These are phyloP conservation scores for Hyphodiscus sp. DNA, from an alignment of 2,329 filamentous ascomycete species.

Conservation along the genomic window DNA sequence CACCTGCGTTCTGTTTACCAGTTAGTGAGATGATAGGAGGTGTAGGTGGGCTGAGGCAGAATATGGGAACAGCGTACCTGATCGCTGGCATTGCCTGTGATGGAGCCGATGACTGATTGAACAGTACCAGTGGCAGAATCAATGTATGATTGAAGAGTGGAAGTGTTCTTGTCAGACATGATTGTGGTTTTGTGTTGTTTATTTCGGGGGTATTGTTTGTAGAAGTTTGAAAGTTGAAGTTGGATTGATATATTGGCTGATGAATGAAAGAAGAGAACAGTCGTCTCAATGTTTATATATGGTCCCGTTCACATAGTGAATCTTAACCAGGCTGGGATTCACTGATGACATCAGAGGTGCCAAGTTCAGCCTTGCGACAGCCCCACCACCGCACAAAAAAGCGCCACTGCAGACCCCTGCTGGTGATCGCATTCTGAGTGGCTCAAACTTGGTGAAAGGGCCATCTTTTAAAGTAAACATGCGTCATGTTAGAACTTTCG, in stretches of 20 bases:
- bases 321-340: neutral
- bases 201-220: slow-evolving; percentile 1
- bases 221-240: slow-evolving; percentile 3
- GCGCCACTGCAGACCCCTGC: neutral
- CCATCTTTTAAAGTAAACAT: neutral
- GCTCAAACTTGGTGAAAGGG: too few species aligned
- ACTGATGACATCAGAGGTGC: neutral
- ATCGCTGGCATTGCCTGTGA: slow-evolving; percentile 68
- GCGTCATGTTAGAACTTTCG: neutral
- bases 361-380: slow-evolving; percentile 4
- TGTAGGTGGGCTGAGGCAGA: neutral
- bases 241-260: neutral
- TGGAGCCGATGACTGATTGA: slow-evolving; percentile 63
- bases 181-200: slow-evolving; percentile 19
- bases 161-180: slow-evolving; percentile 50
- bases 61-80: slow-evolving; percentile 39
- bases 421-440: neutral
- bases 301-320: neutral
- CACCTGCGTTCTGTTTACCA: slow-evolving; percentile 11
- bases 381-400: neutral
- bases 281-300: neutral
- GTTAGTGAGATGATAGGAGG: neutral
- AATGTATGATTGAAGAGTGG: slow-evolving; percentile 72
- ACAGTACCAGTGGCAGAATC: slow-evolving; percentile 67
- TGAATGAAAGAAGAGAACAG: neutral